Base-by-base conservation (phyloP, 1,284 basidiomycete species). In the Golubevia sp. region DNA sequence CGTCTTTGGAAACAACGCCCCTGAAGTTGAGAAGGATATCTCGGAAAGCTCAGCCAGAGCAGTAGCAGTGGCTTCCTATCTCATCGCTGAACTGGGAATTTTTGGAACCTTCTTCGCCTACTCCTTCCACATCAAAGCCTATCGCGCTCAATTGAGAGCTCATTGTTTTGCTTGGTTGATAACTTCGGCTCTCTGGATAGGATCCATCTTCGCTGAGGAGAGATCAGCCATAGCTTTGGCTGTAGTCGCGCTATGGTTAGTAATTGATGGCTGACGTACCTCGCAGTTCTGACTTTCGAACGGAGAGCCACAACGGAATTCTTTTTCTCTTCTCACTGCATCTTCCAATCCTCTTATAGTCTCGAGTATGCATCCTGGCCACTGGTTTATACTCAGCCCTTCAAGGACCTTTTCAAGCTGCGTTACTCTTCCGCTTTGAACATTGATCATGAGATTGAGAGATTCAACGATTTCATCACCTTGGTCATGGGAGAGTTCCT, bases 391-490 rank as follows among this genome's bases (percentile, higher is more conserved):
- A 61, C 55, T 15, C 71, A 71, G 0, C 38, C 66, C 0, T 77
- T 78, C 67, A 77, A 77, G 50, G 48, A 63, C 0, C 13, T 71
- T 13, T 60, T 75, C 20, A 68, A 66, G 49, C 58, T 78, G 24
- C 55, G 64, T 2, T 78, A 78, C 57, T 66, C 62, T 11, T 74
- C 74, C 2, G 75, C 73, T 1, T 62, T 75, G 7, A 68, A 63
- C 38, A 78, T 78, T 59, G 76, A 78, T 30, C 76, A 78, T 59
- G 75, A 77, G 61, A 65, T 78, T 21, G 76, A 78, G 25, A 55
- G 76, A 3, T 75, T 71, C n/a, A 66, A 62, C 26, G 76, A 76
- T 49, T 78, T 78, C 53, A 62, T 73, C 63, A 77, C 76, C 5
- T 51, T 78, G 26, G 76, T 76, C 15, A 70, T 74, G 20, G 74